Evolutionary conservation across 2,329 filamentous ascomycete genomes (phyloP).

Genomic region (Zymoseptoria tritici): DNA sequence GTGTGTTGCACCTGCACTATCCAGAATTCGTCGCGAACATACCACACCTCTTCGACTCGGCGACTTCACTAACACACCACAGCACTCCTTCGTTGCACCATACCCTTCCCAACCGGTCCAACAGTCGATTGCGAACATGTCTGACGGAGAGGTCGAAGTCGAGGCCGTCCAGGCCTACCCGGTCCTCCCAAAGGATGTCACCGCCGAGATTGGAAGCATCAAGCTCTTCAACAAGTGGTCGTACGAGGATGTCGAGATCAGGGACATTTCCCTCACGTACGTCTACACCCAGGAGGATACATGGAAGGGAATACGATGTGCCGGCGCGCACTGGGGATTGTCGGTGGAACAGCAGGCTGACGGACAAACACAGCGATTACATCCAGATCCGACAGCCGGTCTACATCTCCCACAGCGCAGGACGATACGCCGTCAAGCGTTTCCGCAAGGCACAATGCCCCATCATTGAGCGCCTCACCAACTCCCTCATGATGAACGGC

Average conservation of each 20-base stretch:
- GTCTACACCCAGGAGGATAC: constrained; percentile 29
- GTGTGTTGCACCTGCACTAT: not conserved
- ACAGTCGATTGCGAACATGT: constrained; percentile 55
- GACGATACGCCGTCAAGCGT: constrained; percentile 97
- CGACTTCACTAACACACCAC: not conserved
- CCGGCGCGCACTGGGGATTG: constrained; percentile 1
- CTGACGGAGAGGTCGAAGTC: constrained; percentile 95
- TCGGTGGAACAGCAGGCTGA: constrained; percentile 24
- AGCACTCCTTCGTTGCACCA: not conserved
- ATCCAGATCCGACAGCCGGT: constrained; percentile 98
- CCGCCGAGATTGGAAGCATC: constrained; percentile 79
- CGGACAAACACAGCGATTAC: constrained; percentile 69
- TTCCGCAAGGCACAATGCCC: constrained; percentile 99
- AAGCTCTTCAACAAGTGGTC: constrained; percentile 98
- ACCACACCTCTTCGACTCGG: not conserved
- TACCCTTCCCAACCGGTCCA: not conserved
- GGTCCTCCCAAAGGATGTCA: constrained; percentile 88
- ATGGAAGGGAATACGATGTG: constrained; percentile 3
- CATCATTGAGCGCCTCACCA: constrained; percentile 99
- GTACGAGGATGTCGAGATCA: constrained; percentile 99
- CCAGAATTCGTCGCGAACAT: not conserved
- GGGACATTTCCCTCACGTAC: constrained; percentile 99
- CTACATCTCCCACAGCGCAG: constrained; percentile 98
- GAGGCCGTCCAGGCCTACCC: constrained; percentile 73
- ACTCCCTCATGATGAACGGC: constrained; percentile 99